These are phyloP conservation scores for Vitis vinifera DNA, from an alignment of 164 flowering plant genomes.

Conservation along the genomic window ASM3070453v1 NC_081809.1:25740001-25740500, in stretches of 20 bases:
- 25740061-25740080: conserved; percentile 89
- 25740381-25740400: no score
- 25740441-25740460: background rate
- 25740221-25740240: no score
- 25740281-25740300: no score
- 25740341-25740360: no score
- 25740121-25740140: conserved; percentile 45
- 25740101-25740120: conserved; percentile 81
- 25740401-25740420: no score
- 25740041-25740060: background rate
- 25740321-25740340: no score
- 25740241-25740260: no score
- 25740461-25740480: background rate
- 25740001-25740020: background rate
- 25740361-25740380: no score
- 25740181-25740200: background rate
- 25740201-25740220: background rate
- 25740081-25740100: conserved; percentile 95
- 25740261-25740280: no score
- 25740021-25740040: background rate
- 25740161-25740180: no score
- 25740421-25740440: background rate
- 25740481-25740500: no score
- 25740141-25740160: background rate
- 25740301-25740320: background rate